Evolutionary conservation across 306 rosid species (phyloP).

Genomic region (Leucaena leucocephala): DNA sequence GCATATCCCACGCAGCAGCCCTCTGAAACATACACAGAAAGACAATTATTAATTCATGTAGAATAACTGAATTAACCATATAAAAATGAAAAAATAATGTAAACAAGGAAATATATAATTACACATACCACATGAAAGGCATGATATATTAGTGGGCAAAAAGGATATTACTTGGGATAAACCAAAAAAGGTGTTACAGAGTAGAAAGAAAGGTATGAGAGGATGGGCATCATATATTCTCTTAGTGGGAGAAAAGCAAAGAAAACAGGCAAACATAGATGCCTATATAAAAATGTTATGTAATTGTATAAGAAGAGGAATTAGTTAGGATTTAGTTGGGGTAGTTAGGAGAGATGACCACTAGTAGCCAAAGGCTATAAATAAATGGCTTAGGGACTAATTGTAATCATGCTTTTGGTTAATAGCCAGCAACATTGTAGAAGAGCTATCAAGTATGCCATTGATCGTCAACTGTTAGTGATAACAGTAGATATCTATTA

Average conservation of each 20-base stretch:
- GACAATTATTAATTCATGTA: constrained; percentile 22
- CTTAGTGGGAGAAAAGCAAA: background rate
- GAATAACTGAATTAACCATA: constrained; percentile 29
- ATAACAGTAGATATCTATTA: background rate
- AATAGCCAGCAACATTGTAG: background rate
- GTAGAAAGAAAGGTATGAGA: background rate
- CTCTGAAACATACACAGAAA: constrained; percentile 51
- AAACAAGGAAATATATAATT: background rate
- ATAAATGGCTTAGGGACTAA: too few species aligned
- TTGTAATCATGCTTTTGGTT: too few species aligned
- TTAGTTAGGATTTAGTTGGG: too few species aligned
- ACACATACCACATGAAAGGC: background rate
- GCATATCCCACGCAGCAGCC: constrained; percentile 98
- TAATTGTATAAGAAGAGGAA: too few species aligned
- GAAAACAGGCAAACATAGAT: background rate
- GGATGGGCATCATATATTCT: background rate
- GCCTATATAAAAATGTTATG: background rate
- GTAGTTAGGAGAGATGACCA: too few species aligned
- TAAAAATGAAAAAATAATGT: constrained; percentile 16
- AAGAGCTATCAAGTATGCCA: constrained; percentile 21
- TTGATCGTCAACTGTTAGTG: constrained; percentile 7
- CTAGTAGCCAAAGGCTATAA: too few species aligned
- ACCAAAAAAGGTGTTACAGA: too few species aligned
- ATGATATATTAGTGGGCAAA: background rate
- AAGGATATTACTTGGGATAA: background rate